A percentile compares a stretch with the other conserved stretches of the same genome.
phyloP scores from a whole-genome alignment of 768 basidiomycete genomes.

The Fistulinella prunicolor region DNA sequence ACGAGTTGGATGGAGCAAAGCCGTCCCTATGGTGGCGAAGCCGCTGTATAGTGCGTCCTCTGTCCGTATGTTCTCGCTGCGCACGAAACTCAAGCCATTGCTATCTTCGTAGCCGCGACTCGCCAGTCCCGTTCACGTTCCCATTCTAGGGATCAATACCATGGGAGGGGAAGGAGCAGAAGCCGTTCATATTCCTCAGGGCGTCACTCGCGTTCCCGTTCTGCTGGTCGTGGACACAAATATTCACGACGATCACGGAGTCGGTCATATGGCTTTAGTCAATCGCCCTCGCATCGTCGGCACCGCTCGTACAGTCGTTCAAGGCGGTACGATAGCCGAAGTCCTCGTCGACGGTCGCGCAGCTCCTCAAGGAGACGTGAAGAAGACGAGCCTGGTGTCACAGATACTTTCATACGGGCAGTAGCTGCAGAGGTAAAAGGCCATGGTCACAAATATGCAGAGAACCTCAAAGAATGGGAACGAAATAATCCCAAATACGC shows the following conservation, averaged over 20 bases:
- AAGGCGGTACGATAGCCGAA: constrained; percentile 40
- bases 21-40: constrained; percentile 79
- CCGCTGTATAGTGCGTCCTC: constrained; percentile 69
- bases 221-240: constrained; percentile 29
- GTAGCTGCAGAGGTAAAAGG: constrained; percentile 84
- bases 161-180: constrained; percentile 22
- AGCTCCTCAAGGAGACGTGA: constrained; percentile 36
- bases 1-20: constrained; percentile 96
- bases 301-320: constrained; percentile 52
- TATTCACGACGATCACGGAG: constrained; percentile 25
- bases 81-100: not conserved
- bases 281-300: constrained; percentile 37
- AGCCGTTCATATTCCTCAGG: constrained; percentile 25
- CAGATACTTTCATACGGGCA: constrained; percentile 81
- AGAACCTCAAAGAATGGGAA: constrained; percentile 71
- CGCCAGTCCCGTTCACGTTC: constrained; percentile 35
- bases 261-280: constrained; percentile 32
- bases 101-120: constrained; percentile 13
- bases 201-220: constrained; percentile 31
- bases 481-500: constrained; percentile 77
- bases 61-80: not conserved
- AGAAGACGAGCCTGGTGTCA: constrained; percentile 58
- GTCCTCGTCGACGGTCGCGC: constrained; percentile 44
- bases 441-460: constrained; percentile 75
- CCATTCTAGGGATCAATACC: constrained; percentile 30